Conservation (phyloP, 768 basidiomycete species). For the Leucocoprinus birnbaumii region DNA sequence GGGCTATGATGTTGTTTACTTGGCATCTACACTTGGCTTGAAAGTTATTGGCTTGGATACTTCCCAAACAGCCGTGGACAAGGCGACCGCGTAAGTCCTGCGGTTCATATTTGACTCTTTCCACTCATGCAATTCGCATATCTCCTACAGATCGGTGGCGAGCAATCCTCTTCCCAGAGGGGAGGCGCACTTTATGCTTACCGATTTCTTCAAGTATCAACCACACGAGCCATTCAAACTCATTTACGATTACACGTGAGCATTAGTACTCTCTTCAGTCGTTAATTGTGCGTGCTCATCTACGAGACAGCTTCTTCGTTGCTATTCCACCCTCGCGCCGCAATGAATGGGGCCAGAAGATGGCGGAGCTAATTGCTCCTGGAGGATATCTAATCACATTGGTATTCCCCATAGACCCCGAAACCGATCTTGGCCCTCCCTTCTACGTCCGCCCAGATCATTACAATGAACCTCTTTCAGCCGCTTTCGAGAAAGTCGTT, state of each 20-base stretch:
- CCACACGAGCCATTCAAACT: constrained; percentile 45
- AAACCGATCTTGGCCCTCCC: constrained; percentile 52
- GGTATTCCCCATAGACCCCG: constrained; percentile 51
- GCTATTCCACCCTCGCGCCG: constrained; percentile 60
- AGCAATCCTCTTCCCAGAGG: constrained; percentile 11
- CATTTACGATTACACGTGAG: constrained; percentile 65
- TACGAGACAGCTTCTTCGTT: constrained; percentile 59
- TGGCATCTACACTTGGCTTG: constrained; percentile 46
- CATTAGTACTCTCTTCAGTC: constrained; percentile 5
- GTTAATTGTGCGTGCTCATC: neutral
- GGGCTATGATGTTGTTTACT: constrained; percentile 61
- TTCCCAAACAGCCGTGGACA: constrained; percentile 48
- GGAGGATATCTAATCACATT: constrained; percentile 64
- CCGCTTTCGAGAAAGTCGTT: constrained; percentile 49
- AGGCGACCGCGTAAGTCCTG: constrained; percentile 37
- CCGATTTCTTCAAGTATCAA: constrained; percentile 55
- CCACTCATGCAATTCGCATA: neutral
- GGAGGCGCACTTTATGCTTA: constrained; percentile 34
- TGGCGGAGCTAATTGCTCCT: constrained; percentile 51
- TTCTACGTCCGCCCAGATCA: constrained; percentile 57
- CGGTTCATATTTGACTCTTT: neutral
- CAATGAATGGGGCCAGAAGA: constrained; percentile 53
- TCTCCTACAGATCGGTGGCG: constrained; percentile 10
- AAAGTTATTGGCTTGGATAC: constrained; percentile 55
- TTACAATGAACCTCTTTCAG: constrained; percentile 47